Conservation (phyloP, 2,329 filamentous ascomycete species). For the Fusarium austroafricanum region DNA sequence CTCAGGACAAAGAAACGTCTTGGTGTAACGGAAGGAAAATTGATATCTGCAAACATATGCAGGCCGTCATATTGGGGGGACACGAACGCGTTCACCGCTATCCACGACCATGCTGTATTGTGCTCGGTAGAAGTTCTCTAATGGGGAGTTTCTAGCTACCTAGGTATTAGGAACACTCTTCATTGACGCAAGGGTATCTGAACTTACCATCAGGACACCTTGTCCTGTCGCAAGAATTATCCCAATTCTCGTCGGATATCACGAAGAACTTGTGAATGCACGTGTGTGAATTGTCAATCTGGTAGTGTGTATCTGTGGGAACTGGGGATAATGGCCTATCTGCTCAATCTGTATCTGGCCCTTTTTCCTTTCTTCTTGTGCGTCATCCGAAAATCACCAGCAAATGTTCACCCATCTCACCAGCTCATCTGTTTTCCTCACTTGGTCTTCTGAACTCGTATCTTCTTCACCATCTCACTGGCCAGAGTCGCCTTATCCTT, state of each 20-base stretch:
- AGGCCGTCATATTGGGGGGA: background rate
- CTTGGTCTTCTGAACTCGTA: background rate
- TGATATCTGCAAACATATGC: background rate
- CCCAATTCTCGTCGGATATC: too few species aligned
- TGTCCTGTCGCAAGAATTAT: too few species aligned
- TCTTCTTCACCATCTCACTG: background rate
- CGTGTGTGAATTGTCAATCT: background rate
- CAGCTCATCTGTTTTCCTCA: fast-evolving
- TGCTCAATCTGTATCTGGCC: background rate
- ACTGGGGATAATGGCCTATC: background rate
- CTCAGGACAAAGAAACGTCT: background rate
- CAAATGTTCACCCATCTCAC: background rate
- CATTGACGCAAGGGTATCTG: too few species aligned
- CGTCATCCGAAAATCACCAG: background rate
- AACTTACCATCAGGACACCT: too few species aligned
- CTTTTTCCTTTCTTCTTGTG: background rate
- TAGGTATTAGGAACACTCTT: too few species aligned
- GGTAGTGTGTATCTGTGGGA: background rate
- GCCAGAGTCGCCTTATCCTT: fast-evolving
- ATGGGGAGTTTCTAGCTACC: too few species aligned
- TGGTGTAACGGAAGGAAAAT: background rate
- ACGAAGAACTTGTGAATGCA: too few species aligned
- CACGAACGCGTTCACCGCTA: fast-evolving
- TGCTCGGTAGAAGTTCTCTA: too few species aligned
- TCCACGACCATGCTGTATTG: too few species aligned